Conservation (phyloP, 1,284 basidiomycete genomes). For the Ustilago loliicola region DNA sequence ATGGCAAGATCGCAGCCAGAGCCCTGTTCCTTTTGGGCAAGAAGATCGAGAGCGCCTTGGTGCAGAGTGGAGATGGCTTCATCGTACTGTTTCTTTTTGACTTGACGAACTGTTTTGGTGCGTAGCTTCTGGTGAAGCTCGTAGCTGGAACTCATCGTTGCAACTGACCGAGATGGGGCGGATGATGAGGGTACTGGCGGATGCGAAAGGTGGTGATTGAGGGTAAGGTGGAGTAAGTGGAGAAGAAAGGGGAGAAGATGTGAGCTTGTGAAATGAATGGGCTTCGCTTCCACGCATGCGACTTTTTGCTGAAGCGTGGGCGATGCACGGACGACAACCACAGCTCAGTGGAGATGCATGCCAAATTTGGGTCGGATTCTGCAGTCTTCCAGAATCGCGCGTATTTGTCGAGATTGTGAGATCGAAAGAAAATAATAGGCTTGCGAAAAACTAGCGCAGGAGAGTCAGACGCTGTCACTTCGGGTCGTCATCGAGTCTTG, state of each 20-base stretch:
- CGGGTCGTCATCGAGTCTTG: not conserved
- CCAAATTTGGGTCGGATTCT: constrained; percentile 12
- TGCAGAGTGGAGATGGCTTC: constrained; percentile 63
- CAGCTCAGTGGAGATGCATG: not conserved
- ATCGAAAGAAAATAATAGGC: not conserved
- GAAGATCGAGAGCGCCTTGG: constrained; percentile 57
- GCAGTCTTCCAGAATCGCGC: constrained; percentile 24
- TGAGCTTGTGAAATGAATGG: not conserved
- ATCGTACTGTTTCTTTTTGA: constrained; percentile 68
- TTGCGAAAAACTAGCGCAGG: not conserved
- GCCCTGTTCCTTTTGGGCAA: constrained; percentile 65
- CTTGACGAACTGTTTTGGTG: constrained; percentile 67
- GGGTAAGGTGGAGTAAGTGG: not conserved
- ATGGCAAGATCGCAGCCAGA: constrained; percentile 67
- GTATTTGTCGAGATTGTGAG: constrained; percentile 3
- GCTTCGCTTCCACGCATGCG: constrained; percentile 10
- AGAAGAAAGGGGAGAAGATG: not conserved
- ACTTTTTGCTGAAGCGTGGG: not conserved
- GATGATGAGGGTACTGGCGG: not conserved
- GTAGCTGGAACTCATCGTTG: constrained; percentile 59
- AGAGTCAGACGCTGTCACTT: not conserved
- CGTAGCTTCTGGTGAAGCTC: constrained; percentile 69
- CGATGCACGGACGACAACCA: constrained; percentile 28
- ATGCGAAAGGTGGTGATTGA: not conserved
- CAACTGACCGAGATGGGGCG: not conserved